Percentiles rank a stretch among this genome's conserved stretches.
phyloP scores from a whole-genome alignment of 768 basidiomycete genomes.

The Tylopilus felleus region DNA sequence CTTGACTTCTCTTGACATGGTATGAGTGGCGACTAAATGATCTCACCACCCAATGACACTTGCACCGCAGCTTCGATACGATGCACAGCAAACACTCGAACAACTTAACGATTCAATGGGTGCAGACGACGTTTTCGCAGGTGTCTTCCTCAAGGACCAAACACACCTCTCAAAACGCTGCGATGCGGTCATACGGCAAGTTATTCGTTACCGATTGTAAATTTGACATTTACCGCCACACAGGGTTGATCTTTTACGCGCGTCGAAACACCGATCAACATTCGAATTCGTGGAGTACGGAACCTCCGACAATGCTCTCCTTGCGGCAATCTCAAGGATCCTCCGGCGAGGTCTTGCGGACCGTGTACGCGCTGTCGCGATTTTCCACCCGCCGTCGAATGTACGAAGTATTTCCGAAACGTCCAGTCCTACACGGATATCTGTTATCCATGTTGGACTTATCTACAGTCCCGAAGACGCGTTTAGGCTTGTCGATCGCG shows the following conservation, averaged over 20 bases:
- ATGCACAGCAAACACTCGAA: slow-evolving; percentile 73
- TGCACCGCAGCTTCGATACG: slow-evolving; percentile 59
- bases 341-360: slow-evolving; percentile 70
- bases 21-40: slow-evolving; percentile 32
- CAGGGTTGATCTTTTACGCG: slow-evolving; percentile 48
- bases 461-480: slow-evolving; percentile 70
- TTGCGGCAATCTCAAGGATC: slow-evolving; percentile 48
- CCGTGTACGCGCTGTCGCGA: slow-evolving; percentile 60
- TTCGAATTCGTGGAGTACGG: slow-evolving; percentile 51
- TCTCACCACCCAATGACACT: neutral
- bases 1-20: slow-evolving; percentile 72
- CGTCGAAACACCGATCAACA: slow-evolving; percentile 41
- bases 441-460: slow-evolving; percentile 67
- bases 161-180: slow-evolving; percentile 64
- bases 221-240: neutral
- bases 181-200: slow-evolving; percentile 67
- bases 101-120: slow-evolving; percentile 47
- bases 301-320: slow-evolving; percentile 51
- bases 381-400: slow-evolving; percentile 51
- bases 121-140: slow-evolving; percentile 60
- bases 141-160: slow-evolving; percentile 71
- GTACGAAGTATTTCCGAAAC: slow-evolving; percentile 51
- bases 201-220: slow-evolving; percentile 5
- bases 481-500: slow-evolving; percentile 87
- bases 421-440: slow-evolving; percentile 47